Conservation (phyloP, 768 basidiomycete genomes). For the Coprinopsis sp. region DNA sequence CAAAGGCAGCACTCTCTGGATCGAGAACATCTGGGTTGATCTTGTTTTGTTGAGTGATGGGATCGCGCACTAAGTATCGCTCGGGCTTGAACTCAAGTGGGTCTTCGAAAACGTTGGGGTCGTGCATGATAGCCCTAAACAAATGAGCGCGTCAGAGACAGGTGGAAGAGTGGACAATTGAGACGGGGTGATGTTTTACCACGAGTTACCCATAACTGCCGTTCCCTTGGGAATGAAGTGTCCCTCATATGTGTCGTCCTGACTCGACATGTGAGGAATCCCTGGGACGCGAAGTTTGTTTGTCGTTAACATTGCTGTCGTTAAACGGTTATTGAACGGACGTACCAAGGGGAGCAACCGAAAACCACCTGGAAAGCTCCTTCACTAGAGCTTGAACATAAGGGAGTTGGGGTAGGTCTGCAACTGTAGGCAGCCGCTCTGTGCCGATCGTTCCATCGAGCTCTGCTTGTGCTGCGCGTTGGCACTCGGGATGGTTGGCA, state of each 20-base stretch:
- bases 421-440: background rate
- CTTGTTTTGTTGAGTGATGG: conserved; percentile 14
- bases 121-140: conserved; percentile 24
- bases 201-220: conserved; percentile 4
- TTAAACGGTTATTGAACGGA: background rate
- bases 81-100: conserved; percentile 31
- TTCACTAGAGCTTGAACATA: conserved; percentile 6
- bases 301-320: background rate
- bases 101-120: conserved; percentile 25
- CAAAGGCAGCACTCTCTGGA: conserved; percentile 12
- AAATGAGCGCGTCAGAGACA: background rate
- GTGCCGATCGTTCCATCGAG: background rate
- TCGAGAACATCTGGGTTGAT: conserved; percentile 11
- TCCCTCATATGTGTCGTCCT: conserved; percentile 12
- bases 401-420: background rate
- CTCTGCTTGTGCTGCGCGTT: background rate
- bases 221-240: conserved; percentile 11
- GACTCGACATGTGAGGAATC: conserved; percentile 5
- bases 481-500: background rate
- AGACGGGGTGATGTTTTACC: background rate
- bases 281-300: conserved; percentile 1
- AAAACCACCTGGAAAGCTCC: conserved; percentile 6
- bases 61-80: conserved; percentile 21
- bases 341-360: conserved; percentile 7
- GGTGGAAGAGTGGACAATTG: too few species aligned